Base-by-base conservation (phyloP, 768 basidiomycete species). In the Pleurotus eryngii region DNA sequence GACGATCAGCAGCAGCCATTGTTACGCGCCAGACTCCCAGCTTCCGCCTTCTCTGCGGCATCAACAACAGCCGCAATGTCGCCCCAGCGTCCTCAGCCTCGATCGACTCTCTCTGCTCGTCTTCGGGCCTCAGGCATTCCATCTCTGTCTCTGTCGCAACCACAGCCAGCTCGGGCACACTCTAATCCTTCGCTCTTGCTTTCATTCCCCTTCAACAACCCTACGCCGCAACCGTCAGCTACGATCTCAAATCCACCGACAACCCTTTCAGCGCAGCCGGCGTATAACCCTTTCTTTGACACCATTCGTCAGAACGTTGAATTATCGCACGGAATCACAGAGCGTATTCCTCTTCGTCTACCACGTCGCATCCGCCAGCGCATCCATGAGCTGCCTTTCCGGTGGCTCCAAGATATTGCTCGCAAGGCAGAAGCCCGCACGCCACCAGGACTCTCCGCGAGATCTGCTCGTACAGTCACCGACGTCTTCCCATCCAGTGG, bases 211-310 rank as follows among this genome's bases (percentile, higher is more conserved):
- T 20, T 22, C 27, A 12, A 22, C 49, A n/a, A 6, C 17, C 20
- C 15, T 42, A 14, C 17, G 11, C 18, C 22, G 46, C 24, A 17
- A 8, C 24, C 51, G 17, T 17, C 51, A 40, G 15, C n/a, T 12
- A 48, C 46, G 14, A 54, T 18, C n/a, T 39, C 48, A n/a, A 17
- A 39, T 5, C 39, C 57, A 20, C 3, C 46, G 39, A 30, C 51
- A 38, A 45, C 46, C 53, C 22, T 56, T 22, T 12, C 39, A 26
- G 4, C 59, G 15, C 45, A 61, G 38, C 70, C 72, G 8, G 69
- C 87, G 4, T 84, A 79, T 62, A 98, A 96, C 68, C 96, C 96
- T 8, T 98, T 98, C 75, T 98, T 92, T 63, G 95, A 98, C 71
- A 88, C 90, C 64, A 90, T 98, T 64, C 86, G 90, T 39, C 91